Evolutionary conservation across 805 yeast species (phyloP).

Genomic region (Cyberlindnera japonica): DNA sequence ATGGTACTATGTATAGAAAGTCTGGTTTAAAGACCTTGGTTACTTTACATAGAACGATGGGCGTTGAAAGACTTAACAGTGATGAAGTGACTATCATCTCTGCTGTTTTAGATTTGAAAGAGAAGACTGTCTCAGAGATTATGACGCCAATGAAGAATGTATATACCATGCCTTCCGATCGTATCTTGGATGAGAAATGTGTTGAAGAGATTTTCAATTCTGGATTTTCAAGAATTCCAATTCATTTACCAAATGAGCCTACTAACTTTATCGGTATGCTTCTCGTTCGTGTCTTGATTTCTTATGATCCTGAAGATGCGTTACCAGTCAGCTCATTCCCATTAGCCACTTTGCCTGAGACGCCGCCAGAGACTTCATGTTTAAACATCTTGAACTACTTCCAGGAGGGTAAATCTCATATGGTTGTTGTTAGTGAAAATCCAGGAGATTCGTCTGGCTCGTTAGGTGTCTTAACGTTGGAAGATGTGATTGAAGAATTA

Average conservation of each 20-base stretch:
- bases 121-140: constrained; percentile 77
- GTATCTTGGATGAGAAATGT: constrained; percentile 73
- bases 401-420: constrained; percentile 97
- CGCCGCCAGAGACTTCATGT: constrained; percentile 87
- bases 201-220: constrained; percentile 90
- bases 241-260: constrained; percentile 86
- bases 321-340: constrained; percentile 91
- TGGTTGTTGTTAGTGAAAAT: constrained; percentile 84
- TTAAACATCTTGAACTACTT: constrained; percentile 90
- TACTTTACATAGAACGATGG: constrained; percentile 90
- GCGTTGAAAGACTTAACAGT: constrained; percentile 85
- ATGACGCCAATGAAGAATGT: constrained; percentile 95
- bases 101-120: constrained; percentile 91
- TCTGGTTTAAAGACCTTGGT: constrained; percentile 92
- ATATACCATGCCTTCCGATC: constrained; percentile 81
- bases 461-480: constrained; percentile 85
- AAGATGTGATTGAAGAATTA: constrained; percentile 96
- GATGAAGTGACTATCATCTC: constrained; percentile 96
- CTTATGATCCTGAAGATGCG: constrained; percentile 96
- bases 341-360: constrained; percentile 93
- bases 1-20: constrained; percentile 90
- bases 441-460: constrained; percentile 89
- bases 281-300: constrained; percentile 83
- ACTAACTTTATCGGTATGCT: constrained; percentile 92
- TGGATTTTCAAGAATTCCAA: constrained; percentile 93